Percentiles rank a stretch among this genome's conserved stretches.
These are phyloP conservation scores for Salix exigua DNA, from an alignment of 345 rosid species.

Conservation along the genomic window DNA sequence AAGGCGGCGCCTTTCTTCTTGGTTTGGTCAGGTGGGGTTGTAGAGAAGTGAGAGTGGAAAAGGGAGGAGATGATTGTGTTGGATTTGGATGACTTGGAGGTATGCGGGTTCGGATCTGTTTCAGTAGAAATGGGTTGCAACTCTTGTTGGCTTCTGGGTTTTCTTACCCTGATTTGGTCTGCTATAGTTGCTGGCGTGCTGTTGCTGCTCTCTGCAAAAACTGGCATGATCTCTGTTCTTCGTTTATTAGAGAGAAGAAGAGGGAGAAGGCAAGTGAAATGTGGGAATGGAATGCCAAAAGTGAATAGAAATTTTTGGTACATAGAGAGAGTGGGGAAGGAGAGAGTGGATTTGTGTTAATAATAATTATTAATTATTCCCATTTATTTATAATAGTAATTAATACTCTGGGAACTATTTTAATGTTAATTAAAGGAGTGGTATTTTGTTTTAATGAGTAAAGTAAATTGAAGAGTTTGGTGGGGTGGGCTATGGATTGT, in stretches of 20 bases:
- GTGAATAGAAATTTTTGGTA: background rate
- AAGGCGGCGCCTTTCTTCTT: slow-evolving; percentile 55
- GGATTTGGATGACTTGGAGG: slow-evolving; percentile 43
- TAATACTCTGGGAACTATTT: background rate
- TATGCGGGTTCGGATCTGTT: slow-evolving; percentile 39
- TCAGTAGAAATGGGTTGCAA: slow-evolving; percentile 11
- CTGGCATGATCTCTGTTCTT: slow-evolving; percentile 38
- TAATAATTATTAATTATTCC: background rate
- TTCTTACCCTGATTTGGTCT: slow-evolving; percentile 45
- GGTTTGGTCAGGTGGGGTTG: slow-evolving; percentile 11
- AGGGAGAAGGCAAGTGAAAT: background rate
- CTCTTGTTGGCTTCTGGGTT: slow-evolving; percentile 43
- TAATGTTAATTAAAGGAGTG: background rate
- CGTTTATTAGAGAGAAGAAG: background rate
- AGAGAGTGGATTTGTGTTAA: background rate
- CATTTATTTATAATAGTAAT: no score
- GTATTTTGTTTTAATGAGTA: no score
- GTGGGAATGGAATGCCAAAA: background rate
- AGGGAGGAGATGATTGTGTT: slow-evolving; percentile 39
- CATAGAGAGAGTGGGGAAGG: slow-evolving; percentile 10
- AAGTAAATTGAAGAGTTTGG: background rate
- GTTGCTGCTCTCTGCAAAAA: slow-evolving; percentile 32
- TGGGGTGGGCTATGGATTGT: slow-evolving; percentile 38
- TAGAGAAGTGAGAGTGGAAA: slow-evolving; percentile 33
- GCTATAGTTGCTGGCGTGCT: slow-evolving; percentile 38